Evolutionary conservation across 805 yeast species (phyloP), one percentile per base, ranked within the genome.

Genomic region (Candida peoriensis): DNA sequence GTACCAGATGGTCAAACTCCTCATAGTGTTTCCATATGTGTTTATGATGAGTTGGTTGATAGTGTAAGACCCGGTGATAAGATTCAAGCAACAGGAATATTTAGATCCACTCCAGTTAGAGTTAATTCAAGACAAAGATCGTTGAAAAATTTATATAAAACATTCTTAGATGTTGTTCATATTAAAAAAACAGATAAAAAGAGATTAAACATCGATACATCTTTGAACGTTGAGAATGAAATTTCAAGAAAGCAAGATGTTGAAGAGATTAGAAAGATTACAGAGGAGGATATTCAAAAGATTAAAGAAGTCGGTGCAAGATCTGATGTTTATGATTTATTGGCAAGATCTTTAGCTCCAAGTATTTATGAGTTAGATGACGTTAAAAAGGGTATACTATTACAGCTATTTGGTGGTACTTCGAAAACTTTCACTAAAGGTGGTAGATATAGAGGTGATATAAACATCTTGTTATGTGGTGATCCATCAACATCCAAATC

Each of bases 1-100:
- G 95, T 90, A 12, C 98, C 98, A 4, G 97, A 85, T 62, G 98
- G 98, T 13, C 98, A 93, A 61, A 93, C 98, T 3, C 98, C 98
- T 2, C 98, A 93, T 60, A 81, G 96, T 11, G 85, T 93, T 31
- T 86, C 95, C 6, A 65, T 93, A 20, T 87, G 96, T 65, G 95
- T 86, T 1, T 93, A 90, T 55, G 98, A 93, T 60, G 97, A 93
- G 57, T 69, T 93, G 42, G 98, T 93, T 1, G 98, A 93, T 58
- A 72, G 84, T 35, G 83, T 95, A 52, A 75, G 95, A 50, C 97
- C 98, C 8, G 98, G 98, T 69, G 98, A 93, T 59, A 75, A 97
- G 39, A 74, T 93, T 30, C 96, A 90, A 58, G 94, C 89, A 14
- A 88, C 96, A 38, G 98, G 98, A 42, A 81, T 94, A 25, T 93